phyloP scores from a whole-genome alignment of 805 yeast genomes.

The Lachancea sp. region DNA sequence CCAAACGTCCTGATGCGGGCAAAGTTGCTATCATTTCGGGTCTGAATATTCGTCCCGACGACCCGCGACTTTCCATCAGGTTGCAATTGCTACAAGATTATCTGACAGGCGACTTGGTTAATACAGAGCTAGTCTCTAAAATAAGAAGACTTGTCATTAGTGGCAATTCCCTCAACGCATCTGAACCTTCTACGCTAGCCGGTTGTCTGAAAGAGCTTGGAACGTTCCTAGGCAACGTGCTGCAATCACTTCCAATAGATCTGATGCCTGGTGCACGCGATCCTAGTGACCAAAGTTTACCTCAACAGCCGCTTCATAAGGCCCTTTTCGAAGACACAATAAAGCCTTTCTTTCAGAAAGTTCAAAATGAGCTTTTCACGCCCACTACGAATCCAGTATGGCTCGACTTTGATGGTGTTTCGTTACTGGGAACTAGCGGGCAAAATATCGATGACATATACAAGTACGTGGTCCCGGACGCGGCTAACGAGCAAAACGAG shows the following conservation, averaged over 20 bases:
- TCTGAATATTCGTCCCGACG: slow-evolving; percentile 45
- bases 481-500: slow-evolving; percentile 24
- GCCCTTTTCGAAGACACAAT: slow-evolving; percentile 52
- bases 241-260: slow-evolving; percentile 58
- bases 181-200: slow-evolving; percentile 36
- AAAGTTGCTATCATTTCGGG: slow-evolving; percentile 77
- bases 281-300: slow-evolving; percentile 77
- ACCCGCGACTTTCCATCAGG: slow-evolving; percentile 37
- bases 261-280: slow-evolving; percentile 82
- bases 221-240: slow-evolving; percentile 47
- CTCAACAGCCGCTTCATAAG: slow-evolving; percentile 85
- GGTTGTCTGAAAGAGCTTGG: slow-evolving; percentile 57
- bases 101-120: slow-evolving; percentile 62
- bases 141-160: slow-evolving; percentile 55
- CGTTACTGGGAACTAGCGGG: slow-evolving; percentile 72
- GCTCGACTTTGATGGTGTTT: slow-evolving; percentile 50
- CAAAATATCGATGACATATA: slow-evolving; percentile 75
- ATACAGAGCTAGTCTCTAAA: slow-evolving; percentile 28
- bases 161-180: slow-evolving; percentile 56
- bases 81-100: slow-evolving; percentile 60
- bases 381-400: slow-evolving; percentile 69
- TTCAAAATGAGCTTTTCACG: slow-evolving; percentile 34
- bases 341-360: slow-evolving; percentile 36
- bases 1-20: slow-evolving; percentile 13
- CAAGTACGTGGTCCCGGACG: slow-evolving; percentile 51